Conservation (phyloP, 257 asterid genomes). For the Ajuga chamaepitys region DNA sequence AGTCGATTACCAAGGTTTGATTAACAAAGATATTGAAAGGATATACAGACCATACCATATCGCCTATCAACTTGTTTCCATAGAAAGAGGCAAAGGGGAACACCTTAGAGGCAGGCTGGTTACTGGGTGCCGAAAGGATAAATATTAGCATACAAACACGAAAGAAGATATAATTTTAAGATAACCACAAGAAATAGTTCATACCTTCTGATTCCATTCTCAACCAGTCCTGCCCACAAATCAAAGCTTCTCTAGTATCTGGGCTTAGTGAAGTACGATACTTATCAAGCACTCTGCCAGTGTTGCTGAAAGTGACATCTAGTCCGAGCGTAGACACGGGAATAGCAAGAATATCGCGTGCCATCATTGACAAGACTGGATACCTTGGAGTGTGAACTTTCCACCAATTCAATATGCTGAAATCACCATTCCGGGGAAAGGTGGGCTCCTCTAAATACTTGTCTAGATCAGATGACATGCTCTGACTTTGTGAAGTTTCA, state of each 20-base stretch:
- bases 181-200: background rate
- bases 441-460: slow-evolving; percentile 86
- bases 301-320: slow-evolving; percentile 57
- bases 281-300: slow-evolving; percentile 64
- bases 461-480: slow-evolving; percentile 66
- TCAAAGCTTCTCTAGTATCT: slow-evolving; percentile 74
- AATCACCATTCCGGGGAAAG: slow-evolving; percentile 80
- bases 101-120: slow-evolving; percentile 25
- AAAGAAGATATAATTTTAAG: background rate
- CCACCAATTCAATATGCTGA: slow-evolving; percentile 97
- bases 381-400: slow-evolving; percentile 96
- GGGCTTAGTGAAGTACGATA: slow-evolving; percentile 53
- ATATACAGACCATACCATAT: slow-evolving; percentile 21
- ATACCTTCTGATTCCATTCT: slow-evolving; percentile 66
- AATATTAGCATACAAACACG: background rate
- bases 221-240: slow-evolving; percentile 96
- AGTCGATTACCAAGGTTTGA: slow-evolving; percentile 12
- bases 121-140: slow-evolving; percentile 24
- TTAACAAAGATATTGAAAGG: background rate
- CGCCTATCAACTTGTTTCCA: slow-evolving; percentile 42
- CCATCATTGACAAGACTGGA: slow-evolving; percentile 89
- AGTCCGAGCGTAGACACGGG: slow-evolving; percentile 77
- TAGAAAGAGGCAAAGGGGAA: slow-evolving; percentile 36
- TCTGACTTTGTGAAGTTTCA: slow-evolving; percentile 69
- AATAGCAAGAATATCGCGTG: slow-evolving; percentile 79